Base-by-base conservation (phyloP, 2,329 filamentous ascomycete species). In the Colletotrichum horii region DNA sequence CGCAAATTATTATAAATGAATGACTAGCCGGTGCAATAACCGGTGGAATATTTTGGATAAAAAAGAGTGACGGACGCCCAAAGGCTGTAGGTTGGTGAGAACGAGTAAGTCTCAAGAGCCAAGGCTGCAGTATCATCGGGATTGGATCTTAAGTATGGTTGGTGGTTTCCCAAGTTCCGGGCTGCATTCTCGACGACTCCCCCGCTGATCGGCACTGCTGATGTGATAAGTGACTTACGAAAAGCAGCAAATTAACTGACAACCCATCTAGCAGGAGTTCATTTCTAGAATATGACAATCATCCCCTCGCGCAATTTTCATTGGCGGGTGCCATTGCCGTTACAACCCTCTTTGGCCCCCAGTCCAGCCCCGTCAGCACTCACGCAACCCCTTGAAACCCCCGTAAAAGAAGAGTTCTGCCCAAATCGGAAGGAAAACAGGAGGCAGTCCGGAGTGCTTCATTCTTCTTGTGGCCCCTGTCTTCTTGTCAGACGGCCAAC, bases 101-200 rank as follows among this genome's bases (percentile, higher is more conserved):
- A 26, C 22, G 52, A 55, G 32, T 34, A 68, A 56, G 24, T 19
- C 15, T 34, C 38, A 22, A 55, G 64, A 66, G 34, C 15, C 52
- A 58, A 60, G 30, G 24, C 22, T 22, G 19, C 7, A 55, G 66
- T 19, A 68, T 43, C 30, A 24, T 26, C 15, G 16, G 16, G 48
- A 71, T 48, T n/a, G 60, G 43, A 52, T 52, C 43, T 71, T 71
- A 71, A 36, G 68, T 71, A 71, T 56, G 43, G 58, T 30, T 64
- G 66, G 32, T 48, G 48, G 66, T 43, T 56, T 52, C 14, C 65
- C 43, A 58, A 32, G 43, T 32, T 32, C 30, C 30, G 28, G 16
- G 48, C 22, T 26, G 32, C 61, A 22, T 24, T 28, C 62, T 70
- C 19, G 15, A 64, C 36, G n/a, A 34, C 34, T 64, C 19, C 22